phyloP scores from a whole-genome alignment of 2,329 filamentous ascomycete genomes.

The Ophiostoma novo-ulmi region DNA sequence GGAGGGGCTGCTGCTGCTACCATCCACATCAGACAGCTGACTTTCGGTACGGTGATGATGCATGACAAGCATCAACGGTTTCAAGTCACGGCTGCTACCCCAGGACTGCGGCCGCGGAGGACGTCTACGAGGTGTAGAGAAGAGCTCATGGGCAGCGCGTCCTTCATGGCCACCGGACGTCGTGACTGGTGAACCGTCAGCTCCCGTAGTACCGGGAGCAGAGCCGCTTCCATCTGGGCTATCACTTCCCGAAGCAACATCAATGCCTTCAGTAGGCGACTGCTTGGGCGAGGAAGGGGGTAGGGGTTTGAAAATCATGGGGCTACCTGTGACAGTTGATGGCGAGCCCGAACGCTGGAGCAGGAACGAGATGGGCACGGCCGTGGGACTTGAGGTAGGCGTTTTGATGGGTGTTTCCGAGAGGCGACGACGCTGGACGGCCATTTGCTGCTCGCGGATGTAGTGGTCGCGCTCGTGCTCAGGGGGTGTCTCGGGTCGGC shows the following conservation, averaged over 20 bases:
- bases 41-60: conserved; percentile 45
- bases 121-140: conserved; percentile 35
- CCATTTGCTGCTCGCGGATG: conserved; percentile 33
- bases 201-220: not conserved
- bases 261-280: not conserved
- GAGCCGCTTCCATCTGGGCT: not conserved
- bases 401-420: conserved; percentile 47
- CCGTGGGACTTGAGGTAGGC: conserved; percentile 47
- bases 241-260: not conserved
- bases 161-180: not conserved
- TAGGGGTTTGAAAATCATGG: not conserved
- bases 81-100: conserved; percentile 64
- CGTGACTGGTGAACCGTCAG: not conserved
- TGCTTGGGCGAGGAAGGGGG: not conserved
- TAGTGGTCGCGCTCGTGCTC: conserved; percentile 40
- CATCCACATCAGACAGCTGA: conserved; percentile 28
- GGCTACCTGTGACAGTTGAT: conserved; percentile 31
- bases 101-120: conserved; percentile 53
- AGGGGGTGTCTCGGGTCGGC: conserved; percentile 53
- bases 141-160: conserved; percentile 3
- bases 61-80: conserved; percentile 70
- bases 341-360: conserved; percentile 44
- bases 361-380: conserved; percentile 54
- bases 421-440: conserved; percentile 43
- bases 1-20: conserved; percentile 26